Percentiles rank a stretch among this genome's conserved stretches.
Conservation (phyloP, 78 protist species). For the Dictyostelium brefeldianum region DNA sequence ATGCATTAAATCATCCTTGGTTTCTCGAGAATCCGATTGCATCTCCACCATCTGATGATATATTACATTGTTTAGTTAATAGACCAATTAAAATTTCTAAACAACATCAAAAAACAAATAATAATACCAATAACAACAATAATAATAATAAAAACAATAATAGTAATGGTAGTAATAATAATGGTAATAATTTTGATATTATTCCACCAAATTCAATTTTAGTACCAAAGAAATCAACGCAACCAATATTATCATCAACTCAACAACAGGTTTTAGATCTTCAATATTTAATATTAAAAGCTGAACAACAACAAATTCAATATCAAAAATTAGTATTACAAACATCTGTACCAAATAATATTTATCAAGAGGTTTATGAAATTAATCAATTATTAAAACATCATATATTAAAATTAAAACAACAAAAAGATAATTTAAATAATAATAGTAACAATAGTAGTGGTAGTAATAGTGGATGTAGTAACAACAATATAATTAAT, state of each 20-base stretch:
- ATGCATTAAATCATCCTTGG: conserved; percentile 86
- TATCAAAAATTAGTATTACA: conserved; percentile 1
- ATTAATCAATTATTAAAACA: conserved; percentile 4
- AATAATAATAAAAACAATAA: not conserved
- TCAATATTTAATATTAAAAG: conserved; percentile 7
- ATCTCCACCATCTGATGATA: conserved; percentile 17
- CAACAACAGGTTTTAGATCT: not conserved
- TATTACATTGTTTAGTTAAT: conserved; percentile 5
- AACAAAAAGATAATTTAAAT: not conserved
- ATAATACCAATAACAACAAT: not conserved
- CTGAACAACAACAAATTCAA: conserved; percentile 17
- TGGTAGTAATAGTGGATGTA: not conserved
- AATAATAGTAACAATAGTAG: not conserved
- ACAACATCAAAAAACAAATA: conserved; percentile 19
- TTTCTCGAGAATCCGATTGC: conserved; percentile 69
- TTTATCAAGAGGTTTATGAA: not conserved
- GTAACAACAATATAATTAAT: not conserved
- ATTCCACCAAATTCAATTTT: not conserved
- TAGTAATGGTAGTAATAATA: not conserved
- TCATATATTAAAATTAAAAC: not conserved
- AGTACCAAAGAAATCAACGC: not conserved
- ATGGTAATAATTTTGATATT: not conserved
- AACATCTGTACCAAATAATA: not conserved
- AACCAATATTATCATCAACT: not conserved
- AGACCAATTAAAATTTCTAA: conserved; percentile 38